These are phyloP conservation scores for Backusella liffmaniae DNA, from an alignment of 192 early-diverging fungal genomes.

Conservation along the genomic window DNA sequence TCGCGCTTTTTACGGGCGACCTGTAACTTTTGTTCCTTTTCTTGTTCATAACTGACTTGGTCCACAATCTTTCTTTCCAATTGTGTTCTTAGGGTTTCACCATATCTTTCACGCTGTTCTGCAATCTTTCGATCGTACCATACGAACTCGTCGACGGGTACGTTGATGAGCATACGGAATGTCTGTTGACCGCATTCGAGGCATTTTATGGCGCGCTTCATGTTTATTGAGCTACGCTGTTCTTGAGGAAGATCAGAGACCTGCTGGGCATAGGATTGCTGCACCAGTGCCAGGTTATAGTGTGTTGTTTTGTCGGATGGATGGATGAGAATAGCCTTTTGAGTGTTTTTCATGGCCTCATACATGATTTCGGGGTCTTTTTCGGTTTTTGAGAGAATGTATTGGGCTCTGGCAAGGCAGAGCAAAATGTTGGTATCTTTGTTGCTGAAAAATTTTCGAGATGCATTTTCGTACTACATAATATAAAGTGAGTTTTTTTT, in stretches of 20 bases:
- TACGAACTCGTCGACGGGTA: slow-evolving; percentile 42
- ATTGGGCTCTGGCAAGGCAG: slow-evolving; percentile 58
- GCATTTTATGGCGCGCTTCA: slow-evolving; percentile 58
- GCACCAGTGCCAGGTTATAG: slow-evolving; percentile 77
- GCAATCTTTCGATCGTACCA: slow-evolving; percentile 64
- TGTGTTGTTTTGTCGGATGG: slow-evolving; percentile 58
- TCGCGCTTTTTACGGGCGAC: slow-evolving; percentile 56
- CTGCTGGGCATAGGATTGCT: slow-evolving; percentile 80
- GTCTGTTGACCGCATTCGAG: slow-evolving; percentile 47
- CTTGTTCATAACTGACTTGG: slow-evolving; percentile 58
- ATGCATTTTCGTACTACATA: slow-evolving; percentile 63
- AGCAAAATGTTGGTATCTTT: slow-evolving; percentile 50
- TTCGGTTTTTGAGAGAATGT: slow-evolving; percentile 58
- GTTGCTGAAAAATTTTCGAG: slow-evolving; percentile 50
- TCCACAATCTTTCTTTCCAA: slow-evolving; percentile 55
- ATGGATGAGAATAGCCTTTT: slow-evolving; percentile 45
- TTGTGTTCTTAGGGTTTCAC: slow-evolving; percentile 57
- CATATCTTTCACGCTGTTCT: slow-evolving; percentile 58
- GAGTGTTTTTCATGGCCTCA: slow-evolving; percentile 49
- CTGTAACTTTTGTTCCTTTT: slow-evolving; percentile 47
- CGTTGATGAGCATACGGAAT: slow-evolving; percentile 44
- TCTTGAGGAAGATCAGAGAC: slow-evolving; percentile 70
- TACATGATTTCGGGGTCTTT: slow-evolving; percentile 64
- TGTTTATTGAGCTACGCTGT: slow-evolving; percentile 53
- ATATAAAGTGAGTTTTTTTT: neutral